phyloP scores from a whole-genome alignment of 2,329 filamentous ascomycete genomes.

The Colletotrichum destructivum region DNA sequence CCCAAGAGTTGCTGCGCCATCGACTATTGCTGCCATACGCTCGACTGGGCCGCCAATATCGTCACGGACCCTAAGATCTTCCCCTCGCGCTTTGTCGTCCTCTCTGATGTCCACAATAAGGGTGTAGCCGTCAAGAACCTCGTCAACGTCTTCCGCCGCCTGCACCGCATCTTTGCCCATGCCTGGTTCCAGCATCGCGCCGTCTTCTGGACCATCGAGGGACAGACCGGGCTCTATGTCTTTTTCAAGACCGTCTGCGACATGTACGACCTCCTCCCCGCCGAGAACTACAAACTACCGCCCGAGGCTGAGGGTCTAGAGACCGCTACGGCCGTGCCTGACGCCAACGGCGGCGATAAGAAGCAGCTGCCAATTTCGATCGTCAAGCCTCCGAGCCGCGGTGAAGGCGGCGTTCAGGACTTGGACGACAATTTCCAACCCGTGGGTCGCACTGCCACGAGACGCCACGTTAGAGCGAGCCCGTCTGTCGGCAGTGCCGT shows the following conservation, averaged over 20 bases:
- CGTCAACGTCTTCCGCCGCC: slow-evolving; percentile 92
- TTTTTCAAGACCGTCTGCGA: slow-evolving; percentile 99
- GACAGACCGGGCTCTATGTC: slow-evolving; percentile 91
- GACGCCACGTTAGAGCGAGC: slow-evolving; percentile 85
- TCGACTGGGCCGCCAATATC: slow-evolving; percentile 97
- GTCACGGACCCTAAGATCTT: slow-evolving; percentile 97
- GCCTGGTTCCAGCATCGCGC: slow-evolving; percentile 98
- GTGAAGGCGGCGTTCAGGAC: slow-evolving; percentile 47
- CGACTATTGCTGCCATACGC: slow-evolving; percentile 98
- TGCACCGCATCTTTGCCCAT: slow-evolving; percentile 98
- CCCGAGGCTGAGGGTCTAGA: slow-evolving; percentile 92
- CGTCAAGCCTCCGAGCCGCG: slow-evolving; percentile 52
- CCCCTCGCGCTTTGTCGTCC: slow-evolving; percentile 81
- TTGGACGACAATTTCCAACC: slow-evolving; percentile 68
- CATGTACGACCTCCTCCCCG: slow-evolving; percentile 87
- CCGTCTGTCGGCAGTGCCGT: slow-evolving; percentile 85
- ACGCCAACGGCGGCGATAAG: slow-evolving; percentile 51
- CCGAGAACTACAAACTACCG: slow-evolving; percentile 96
- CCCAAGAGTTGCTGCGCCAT: slow-evolving; percentile 98
- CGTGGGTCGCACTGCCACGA: slow-evolving; percentile 78
- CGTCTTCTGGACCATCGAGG: slow-evolving; percentile 95
- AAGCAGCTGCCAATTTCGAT: slow-evolving; percentile 53
- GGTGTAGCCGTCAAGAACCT: slow-evolving; percentile 83
- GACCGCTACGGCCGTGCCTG: slow-evolving; percentile 57
- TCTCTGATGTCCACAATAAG: slow-evolving; percentile 71